Evolutionary conservation across 495 filamentous ascomycete species (phyloP).

Genomic region (Aspergillus ellipticus): DNA sequence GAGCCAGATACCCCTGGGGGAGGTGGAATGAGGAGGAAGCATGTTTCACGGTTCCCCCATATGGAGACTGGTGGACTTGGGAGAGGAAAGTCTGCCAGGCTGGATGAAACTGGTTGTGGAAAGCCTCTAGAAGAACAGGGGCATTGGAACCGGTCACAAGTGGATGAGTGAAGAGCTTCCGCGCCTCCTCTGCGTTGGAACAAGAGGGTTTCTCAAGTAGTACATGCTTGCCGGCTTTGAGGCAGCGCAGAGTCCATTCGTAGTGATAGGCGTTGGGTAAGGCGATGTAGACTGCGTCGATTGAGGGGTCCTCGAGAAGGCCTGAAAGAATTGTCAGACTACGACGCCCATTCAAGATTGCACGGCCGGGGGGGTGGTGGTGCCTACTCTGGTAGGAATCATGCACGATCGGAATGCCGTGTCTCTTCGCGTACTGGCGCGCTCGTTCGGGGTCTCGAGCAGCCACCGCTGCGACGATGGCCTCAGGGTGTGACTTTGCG

Average conservation of each 20-base stretch:
- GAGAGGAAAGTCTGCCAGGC: conserved; percentile 48
- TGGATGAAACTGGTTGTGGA: conserved; percentile 56
- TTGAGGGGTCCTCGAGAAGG: conserved; percentile 34
- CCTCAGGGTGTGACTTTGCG: conserved; percentile 55
- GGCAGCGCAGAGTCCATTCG: conserved; percentile 38
- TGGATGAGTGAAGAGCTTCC: conserved; percentile 30
- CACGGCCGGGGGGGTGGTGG: not conserved
- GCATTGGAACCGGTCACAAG: conserved; percentile 21
- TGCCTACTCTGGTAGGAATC: conserved; percentile 40
- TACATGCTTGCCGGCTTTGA: conserved; percentile 46
- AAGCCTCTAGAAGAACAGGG: conserved; percentile 56
- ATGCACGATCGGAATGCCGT: conserved; percentile 54
- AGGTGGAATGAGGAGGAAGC: conserved; percentile 14
- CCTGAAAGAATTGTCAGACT: conserved; percentile 15
- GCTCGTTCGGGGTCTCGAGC: conserved; percentile 53
- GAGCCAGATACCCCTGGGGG: conserved; percentile 3
- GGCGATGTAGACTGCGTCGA: conserved; percentile 48
- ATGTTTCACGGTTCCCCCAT: not conserved
- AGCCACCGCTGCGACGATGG: conserved; percentile 55
- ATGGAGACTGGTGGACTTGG: conserved; percentile 27
- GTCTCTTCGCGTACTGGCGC: conserved; percentile 51
- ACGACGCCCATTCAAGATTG: not conserved
- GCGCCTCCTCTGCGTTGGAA: conserved; percentile 37
- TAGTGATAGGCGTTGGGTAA: conserved; percentile 47
- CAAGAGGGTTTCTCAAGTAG: conserved; percentile 47